Evolutionary conservation across 306 rosid genomes (phyloP), one percentile per base, ranked within the genome.

Genomic region (Nissolia schottii): DNA sequence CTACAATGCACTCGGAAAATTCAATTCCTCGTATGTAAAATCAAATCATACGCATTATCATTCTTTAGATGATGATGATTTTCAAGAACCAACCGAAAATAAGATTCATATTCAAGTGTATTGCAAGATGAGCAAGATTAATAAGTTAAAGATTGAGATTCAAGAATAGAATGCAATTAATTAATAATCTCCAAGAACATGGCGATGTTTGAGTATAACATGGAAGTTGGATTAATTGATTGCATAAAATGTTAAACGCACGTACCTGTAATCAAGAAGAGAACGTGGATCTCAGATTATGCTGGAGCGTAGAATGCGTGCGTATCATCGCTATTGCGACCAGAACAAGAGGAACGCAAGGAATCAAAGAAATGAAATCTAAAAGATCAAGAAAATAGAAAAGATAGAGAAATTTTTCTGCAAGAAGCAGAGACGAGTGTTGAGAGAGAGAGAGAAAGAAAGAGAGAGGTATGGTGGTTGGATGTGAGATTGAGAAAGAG

Each of bases 191-290:
- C 15, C 45, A 59, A 56, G 61, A 49, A 40, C 53, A 46, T 1
- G 6, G 3, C 0, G 14, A 67, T 29, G 4, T 41, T 65, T 18
- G 46, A 58, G 18, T n/a, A n/a, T 56, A n/a, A n/a, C n/a, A 41
- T 45, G 13, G 6, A 57, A n/a, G 40, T 29, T 28, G 37, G 22
- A 28, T 58, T 22, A n/a, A n/a, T n/a, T n/a, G 11, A n/a, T 8
- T 5, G 16, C 3, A 25, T 55, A 65, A 45, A n/a, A 57, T 19
- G 40, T 38, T n/a, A n/a, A n/a, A 41, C 18, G 51, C 12, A 22
- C 12, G 23, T 28, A 79, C 79, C 79, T 66, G 71, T 46, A 25
- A 67, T 54, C 16, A 20, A 29, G 24, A 67, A 10, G 54, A 22
- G 34, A 53, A 51, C 11, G 34, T 34, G 13, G 49, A 68, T 14